A percentile compares a stretch with the other conserved stretches of the same genome.
These are phyloP conservation scores for Geotrichum australiense DNA, from an alignment of 1,139 yeast species.

Conservation along the genomic window DNA sequence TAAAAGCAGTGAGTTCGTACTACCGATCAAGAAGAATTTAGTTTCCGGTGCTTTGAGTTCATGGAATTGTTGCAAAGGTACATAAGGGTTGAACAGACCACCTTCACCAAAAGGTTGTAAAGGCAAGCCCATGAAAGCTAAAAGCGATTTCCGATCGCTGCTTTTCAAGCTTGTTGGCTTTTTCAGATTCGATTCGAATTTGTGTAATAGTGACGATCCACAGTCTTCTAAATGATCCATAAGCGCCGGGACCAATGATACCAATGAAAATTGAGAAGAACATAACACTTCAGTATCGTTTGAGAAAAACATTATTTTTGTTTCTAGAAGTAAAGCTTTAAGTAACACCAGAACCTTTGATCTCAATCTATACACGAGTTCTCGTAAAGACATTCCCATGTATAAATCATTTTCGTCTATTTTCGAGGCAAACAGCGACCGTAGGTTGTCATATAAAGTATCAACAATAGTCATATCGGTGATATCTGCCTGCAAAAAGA, in stretches of 20 bases:
- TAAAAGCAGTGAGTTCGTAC: slow-evolving; percentile 74
- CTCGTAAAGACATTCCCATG: slow-evolving; percentile 68
- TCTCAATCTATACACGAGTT: slow-evolving; percentile 54
- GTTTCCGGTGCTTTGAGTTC: slow-evolving; percentile 56
- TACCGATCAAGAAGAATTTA: slow-evolving; percentile 69
- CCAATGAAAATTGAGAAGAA: slow-evolving; percentile 55
- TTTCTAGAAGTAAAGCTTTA: slow-evolving; percentile 72
- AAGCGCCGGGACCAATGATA: slow-evolving; percentile 71
- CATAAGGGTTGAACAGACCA: slow-evolving; percentile 84
- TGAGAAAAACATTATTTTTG: slow-evolving; percentile 57
- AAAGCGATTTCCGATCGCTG: slow-evolving; percentile 67
- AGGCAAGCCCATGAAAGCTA: slow-evolving; percentile 82
- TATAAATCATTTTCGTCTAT: slow-evolving; percentile 52
- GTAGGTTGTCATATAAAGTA: slow-evolving; percentile 63
- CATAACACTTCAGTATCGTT: slow-evolving; percentile 76
- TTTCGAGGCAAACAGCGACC: slow-evolving; percentile 37
- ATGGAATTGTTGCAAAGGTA: slow-evolving; percentile 84
- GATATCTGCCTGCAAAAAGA: slow-evolving; percentile 73
- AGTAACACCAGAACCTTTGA: slow-evolving; percentile 58
- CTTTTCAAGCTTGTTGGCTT: slow-evolving; percentile 73
- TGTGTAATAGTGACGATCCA: slow-evolving; percentile 70
- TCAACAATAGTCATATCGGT: slow-evolving; percentile 61
- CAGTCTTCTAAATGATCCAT: slow-evolving; percentile 66
- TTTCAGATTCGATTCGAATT: slow-evolving; percentile 44
- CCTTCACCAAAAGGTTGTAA: slow-evolving; percentile 77